Base-by-base conservation (phyloP, 2,329 filamentous ascomycete genomes). In the Zymoseptoria crescenta region DNA sequence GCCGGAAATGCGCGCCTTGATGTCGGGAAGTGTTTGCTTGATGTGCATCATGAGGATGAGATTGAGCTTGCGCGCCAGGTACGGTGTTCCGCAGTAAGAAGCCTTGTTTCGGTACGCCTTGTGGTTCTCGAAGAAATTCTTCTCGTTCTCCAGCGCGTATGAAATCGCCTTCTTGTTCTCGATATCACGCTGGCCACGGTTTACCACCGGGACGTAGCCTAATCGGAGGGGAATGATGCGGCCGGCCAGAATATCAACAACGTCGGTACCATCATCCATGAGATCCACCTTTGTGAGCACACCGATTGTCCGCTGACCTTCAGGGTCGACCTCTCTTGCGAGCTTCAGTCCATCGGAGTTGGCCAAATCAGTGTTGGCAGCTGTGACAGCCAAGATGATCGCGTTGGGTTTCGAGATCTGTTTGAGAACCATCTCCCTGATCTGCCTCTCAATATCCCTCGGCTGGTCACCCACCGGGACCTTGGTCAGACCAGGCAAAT, bases 31-130 rank as follows among this genome's bases (percentile, higher is more conserved):
- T 1, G 94, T 99, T 79, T 99, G 93, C 79, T 99, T 99, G 81
- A 99, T 99, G 80, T 99, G 94, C 94, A 99, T 99, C 93, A 99
- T 97, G 68, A 99, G 83, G 72, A 99, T 97, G 70, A 99, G 81
- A 77, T 99, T 99, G 61, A 99, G 84, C 78, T 99, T 99, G 67
- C 93, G 87, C 3, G 94, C 94, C 61, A 99, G 81, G 73, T 99
- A 99, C 3, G 94, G 94, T 2, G 94, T 99, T 74, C 94, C 94
- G 76, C 94, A 99, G 81, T 99, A 99, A 5, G 92, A 89, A 73
- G 91, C 92, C 85, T 99, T 99, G 79, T 97, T 99, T 62, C 92
- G 85, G 77, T 99, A 99, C 35, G 94, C 93, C 79, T 95, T 96
- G 83, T 99, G 94, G 75, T 93, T 93, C 70, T 99, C 94, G 74